A percentile compares a stretch with the other conserved stretches of the same genome.
phyloP scores from a whole-genome alignment of 2,329 filamentous ascomycete species.

The Claviceps sorghi region DNA sequence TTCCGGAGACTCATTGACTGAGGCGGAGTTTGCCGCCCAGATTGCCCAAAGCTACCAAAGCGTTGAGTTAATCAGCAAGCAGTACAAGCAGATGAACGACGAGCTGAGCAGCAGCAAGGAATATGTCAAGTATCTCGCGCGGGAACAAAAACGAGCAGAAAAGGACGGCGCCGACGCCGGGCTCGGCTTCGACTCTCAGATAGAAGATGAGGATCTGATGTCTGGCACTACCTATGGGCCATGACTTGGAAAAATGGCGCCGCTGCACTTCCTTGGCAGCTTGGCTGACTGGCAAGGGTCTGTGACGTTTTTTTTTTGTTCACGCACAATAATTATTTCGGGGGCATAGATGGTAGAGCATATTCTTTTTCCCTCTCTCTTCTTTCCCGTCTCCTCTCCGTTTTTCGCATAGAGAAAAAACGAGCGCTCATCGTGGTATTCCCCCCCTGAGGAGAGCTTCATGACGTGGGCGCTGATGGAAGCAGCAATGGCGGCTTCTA shows the following conservation, averaged over 20 bases:
- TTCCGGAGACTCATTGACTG: constrained; percentile 28
- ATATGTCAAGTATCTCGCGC: constrained; percentile 33
- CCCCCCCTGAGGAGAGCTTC: neutral
- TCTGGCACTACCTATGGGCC: constrained; percentile 20
- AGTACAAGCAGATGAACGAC: constrained; percentile 38
- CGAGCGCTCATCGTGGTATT: neutral
- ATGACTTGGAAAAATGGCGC: neutral
- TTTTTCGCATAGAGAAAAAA: neutral
- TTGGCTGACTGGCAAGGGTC: neutral
- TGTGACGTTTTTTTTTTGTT: neutral
- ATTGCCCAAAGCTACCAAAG: constrained; percentile 26
- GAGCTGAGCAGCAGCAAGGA: constrained; percentile 41
- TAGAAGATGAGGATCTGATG: constrained; percentile 50
- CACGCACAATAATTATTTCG: neutral
- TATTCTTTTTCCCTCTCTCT: too few species aligned
- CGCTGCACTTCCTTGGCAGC: neutral
- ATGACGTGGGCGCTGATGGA: neutral
- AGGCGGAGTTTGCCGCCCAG: constrained; percentile 34
- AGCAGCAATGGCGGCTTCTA: neutral
- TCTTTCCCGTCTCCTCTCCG: neutral
- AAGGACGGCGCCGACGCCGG: constrained; percentile 25
- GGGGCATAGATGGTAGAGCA: neutral
- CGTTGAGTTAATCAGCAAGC: constrained; percentile 29
- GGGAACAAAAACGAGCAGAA: constrained; percentile 31
- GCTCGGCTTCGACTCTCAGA: constrained; percentile 29